Evolutionary conservation across 805 yeast species (phyloP).

Genomic region (Nakazawaea anatomiae): DNA sequence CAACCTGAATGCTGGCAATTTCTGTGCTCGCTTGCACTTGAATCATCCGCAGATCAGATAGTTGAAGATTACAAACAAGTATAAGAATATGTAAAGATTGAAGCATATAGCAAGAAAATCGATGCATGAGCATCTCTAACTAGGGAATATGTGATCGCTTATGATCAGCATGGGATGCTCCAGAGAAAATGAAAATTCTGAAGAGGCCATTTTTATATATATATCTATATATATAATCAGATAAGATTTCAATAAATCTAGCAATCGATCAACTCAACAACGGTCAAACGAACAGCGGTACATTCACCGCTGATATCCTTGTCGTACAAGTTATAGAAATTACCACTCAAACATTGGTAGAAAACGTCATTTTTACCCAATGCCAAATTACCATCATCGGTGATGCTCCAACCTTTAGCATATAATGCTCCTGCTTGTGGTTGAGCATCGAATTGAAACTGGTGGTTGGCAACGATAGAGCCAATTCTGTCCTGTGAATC

Average conservation of each 20-base stretch:
- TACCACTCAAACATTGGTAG: conserved; percentile 73
- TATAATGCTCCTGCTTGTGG: conserved; percentile 74
- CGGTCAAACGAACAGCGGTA: conserved; percentile 51
- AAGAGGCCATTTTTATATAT: too few relatives aligned
- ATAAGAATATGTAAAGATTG: too few relatives aligned
- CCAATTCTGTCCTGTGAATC: conserved; percentile 67
- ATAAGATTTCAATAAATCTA: conserved; percentile 10
- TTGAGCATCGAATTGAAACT: conserved; percentile 75
- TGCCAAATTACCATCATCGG: conserved; percentile 54
- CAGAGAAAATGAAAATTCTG: too few relatives aligned
- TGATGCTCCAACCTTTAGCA: conserved; percentile 59
- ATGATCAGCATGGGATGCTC: too few relatives aligned
- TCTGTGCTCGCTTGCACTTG: too few relatives aligned
- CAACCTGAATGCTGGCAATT: too few relatives aligned
- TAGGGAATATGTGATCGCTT: too few relatives aligned
- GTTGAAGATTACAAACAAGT: too few relatives aligned
- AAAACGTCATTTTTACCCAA: conserved; percentile 55
- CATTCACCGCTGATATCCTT: conserved; percentile 57
- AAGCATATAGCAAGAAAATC: too few relatives aligned
- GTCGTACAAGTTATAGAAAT: conserved; percentile 75
- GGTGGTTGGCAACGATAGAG: conserved; percentile 76
- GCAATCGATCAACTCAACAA: conserved; percentile 55
- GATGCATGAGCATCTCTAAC: too few relatives aligned
- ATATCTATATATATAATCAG: too few relatives aligned
- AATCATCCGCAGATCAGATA: too few relatives aligned